phyloP scores from a whole-genome alignment of 192 early-diverging fungal genomes.

The Backusella liffmaniae region DNA sequence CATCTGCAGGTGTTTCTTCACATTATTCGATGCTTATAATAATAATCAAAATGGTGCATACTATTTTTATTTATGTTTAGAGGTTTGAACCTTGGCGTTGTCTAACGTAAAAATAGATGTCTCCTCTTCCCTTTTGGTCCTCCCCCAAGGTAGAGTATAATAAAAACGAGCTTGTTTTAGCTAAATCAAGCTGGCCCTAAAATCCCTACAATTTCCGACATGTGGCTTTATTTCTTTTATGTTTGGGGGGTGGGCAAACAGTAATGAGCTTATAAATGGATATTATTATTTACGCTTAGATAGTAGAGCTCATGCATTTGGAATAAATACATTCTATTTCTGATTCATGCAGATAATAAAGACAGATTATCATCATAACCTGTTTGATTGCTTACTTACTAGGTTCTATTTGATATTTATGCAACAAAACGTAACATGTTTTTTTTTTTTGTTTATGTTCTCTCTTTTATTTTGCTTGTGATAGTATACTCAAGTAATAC shows the following conservation, averaged over 20 bases:
- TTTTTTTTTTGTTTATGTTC: background rate
- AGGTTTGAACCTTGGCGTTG: background rate
- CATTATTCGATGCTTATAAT: background rate
- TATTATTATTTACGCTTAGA: background rate
- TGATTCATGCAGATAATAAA: background rate
- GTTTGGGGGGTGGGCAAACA: background rate
- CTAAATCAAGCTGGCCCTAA: background rate
- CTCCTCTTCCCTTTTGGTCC: background rate
- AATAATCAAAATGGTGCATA: background rate
- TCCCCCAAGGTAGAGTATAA: background rate
- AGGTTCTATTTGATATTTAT: background rate
- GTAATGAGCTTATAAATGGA: slow-evolving; percentile 1
- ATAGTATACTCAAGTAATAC: background rate
- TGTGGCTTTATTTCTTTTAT: background rate
- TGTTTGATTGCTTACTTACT: background rate
- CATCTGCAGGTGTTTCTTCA: background rate
- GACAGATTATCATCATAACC: background rate
- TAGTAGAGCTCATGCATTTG: background rate
- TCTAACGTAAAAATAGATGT: background rate
- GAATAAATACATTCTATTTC: background rate
- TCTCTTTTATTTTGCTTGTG: background rate
- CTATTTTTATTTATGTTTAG: background rate
- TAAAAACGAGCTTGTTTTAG: slow-evolving; percentile 1
- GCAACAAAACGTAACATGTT: background rate
- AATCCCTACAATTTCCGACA: background rate